phyloP scores from a whole-genome alignment of 192 early-diverging fungal species.

The Thoreauomyces humboldtii region DNA sequence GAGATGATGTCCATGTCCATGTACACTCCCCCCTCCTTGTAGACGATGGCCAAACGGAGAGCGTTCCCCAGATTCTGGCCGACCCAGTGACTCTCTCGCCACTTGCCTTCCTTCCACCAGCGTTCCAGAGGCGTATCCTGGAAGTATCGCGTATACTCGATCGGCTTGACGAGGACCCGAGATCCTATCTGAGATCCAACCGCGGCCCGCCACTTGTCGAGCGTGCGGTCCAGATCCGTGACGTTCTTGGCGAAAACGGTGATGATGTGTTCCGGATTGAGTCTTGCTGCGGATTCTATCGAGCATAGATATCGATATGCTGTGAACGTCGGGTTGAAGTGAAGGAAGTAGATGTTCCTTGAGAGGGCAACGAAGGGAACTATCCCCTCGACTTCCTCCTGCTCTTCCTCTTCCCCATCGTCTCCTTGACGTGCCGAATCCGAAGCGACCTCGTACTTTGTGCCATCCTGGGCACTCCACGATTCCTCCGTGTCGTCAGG shows the following conservation, averaged over 20 bases:
- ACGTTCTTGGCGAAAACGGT: conserved; percentile 26
- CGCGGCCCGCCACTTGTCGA: conserved; percentile 15
- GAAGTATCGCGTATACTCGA: conserved; percentile 23
- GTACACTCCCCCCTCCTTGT: conserved; percentile 34
- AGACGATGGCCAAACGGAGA: conserved; percentile 27
- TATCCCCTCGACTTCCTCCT: neutral
- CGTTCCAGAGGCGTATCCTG: conserved; percentile 29
- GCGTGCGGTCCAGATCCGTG: conserved; percentile 11
- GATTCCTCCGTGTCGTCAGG: neutral
- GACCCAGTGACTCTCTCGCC: conserved; percentile 27
- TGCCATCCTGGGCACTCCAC: neutral
- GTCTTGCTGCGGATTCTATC: conserved; percentile 31
- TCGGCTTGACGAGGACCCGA: conserved; percentile 1
- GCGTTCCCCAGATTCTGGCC: conserved; percentile 43
- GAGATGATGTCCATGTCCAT: conserved; percentile 40
- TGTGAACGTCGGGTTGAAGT: conserved; percentile 31
- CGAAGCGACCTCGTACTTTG: neutral
- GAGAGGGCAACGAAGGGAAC: conserved; percentile 7
- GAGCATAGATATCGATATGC: conserved; percentile 35
- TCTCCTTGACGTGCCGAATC: neutral
- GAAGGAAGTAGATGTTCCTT: conserved; percentile 30
- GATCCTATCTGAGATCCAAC: conserved; percentile 1
- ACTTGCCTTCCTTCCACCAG: conserved; percentile 22
- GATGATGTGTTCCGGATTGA: conserved; percentile 32
- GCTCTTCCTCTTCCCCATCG: neutral